Evolutionary conservation across 2,329 filamentous ascomycete species (phyloP), one percentile per base, ranked within the genome.

Genomic region (Epichloe gansuensis): DNA sequence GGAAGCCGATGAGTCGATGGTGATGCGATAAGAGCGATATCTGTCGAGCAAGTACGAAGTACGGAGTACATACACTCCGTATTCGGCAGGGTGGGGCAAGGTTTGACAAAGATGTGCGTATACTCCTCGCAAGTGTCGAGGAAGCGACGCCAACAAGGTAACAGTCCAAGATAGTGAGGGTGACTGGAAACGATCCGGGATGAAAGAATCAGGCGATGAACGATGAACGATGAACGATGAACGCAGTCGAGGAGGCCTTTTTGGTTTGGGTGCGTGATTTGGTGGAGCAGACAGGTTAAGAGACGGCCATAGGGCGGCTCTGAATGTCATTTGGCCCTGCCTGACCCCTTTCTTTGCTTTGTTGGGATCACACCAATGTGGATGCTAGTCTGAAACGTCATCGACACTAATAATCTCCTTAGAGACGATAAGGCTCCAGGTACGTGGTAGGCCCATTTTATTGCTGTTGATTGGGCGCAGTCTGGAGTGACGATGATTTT

Each of bases 11-110:
- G n/a, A 48, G 23, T 34, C 38, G 23, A 44, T 37, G 21, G 43
- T 51, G 52, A 47, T 54, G 48, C 38, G 52, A 48, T 54, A 51
- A 53, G 52, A 47, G 47, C 3, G 42, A 17, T 46, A 46, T 49
- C 41, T 50, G 39, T 45, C 48, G 42, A 47, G 13, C 31, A n/a
- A 43, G 41, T 23, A 21, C 17, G 17, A n/a, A 43, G 41, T 23
- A 21, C 17, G 17, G 17, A 21, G 17, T 2, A 25, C 35, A 25
- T 41, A 42, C 7, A 45, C 38, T 48, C 51, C 51, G 21, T 17
- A 25, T 31, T 47, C 23, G 51, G 21, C 41, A 39, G 34, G 17
- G 42, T 48, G 46, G 51, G 38, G 31, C 51, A 28, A 12, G 41
- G 37, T 21, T 31, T 13, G 23, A 38, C 34, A 28, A 39, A 35